Percentiles rank a stretch among this genome's conserved stretches.
Evolutionary conservation across 2,329 filamentous ascomycete species (phyloP).

Genomic region (Onygena corvina): DNA sequence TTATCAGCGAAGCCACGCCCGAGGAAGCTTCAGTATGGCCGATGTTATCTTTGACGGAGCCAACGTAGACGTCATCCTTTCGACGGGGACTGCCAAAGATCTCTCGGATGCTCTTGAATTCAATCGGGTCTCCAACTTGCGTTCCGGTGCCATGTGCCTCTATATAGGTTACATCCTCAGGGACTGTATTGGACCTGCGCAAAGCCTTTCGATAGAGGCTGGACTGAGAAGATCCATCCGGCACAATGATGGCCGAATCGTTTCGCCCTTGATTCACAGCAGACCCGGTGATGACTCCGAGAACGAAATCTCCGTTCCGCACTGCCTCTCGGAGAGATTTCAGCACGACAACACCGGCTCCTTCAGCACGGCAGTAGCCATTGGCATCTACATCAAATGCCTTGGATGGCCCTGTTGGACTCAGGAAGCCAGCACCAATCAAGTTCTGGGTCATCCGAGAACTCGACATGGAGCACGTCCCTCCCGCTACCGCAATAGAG

Average conservation of each 20-base stretch:
- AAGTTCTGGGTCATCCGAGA: background rate
- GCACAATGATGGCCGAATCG: conserved; percentile 30
- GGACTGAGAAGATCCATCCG: conserved; percentile 22
- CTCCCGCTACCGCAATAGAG: conserved; percentile 14
- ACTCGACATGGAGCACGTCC: background rate
- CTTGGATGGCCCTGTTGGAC: conserved; percentile 56
- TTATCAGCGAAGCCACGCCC: conserved; percentile 34
- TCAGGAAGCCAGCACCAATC: conserved; percentile 55
- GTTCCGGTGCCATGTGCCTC: conserved; percentile 63
- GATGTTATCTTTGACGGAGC: conserved; percentile 6
- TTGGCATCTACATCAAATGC: conserved; percentile 71
- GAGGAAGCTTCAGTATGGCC: conserved; percentile 35
- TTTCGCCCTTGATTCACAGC: conserved; percentile 36
- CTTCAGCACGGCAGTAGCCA: conserved; percentile 71
- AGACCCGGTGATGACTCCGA: conserved; percentile 34
- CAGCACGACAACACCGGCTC: conserved; percentile 59
- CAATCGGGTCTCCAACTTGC: conserved; percentile 24
- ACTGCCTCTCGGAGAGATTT: conserved; percentile 71
- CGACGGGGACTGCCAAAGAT: background rate
- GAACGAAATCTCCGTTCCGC: conserved; percentile 52
- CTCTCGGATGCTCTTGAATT: background rate
- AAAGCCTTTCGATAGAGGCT: conserved; percentile 21
- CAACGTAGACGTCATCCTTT: background rate
- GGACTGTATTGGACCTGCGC: conserved; percentile 18
- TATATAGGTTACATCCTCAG: conserved; percentile 59